Conservation (phyloP, 768 basidiomycete species). For the Phylloporus scabripes region DNA sequence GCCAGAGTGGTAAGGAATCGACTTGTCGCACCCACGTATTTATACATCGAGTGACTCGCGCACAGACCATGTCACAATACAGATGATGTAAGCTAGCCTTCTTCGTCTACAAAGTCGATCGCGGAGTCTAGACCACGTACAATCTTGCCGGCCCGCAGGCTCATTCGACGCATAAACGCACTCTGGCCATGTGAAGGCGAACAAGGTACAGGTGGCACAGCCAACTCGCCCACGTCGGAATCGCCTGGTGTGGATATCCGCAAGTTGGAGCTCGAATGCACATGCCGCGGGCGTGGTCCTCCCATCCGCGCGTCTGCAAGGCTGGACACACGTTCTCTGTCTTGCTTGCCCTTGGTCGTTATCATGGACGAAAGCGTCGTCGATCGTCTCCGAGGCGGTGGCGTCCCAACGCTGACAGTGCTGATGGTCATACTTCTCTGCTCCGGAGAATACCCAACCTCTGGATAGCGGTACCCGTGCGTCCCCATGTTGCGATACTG, state of each 20-base stretch:
- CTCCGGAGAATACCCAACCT: constrained; percentile 2
- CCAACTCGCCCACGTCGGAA: constrained; percentile 8
- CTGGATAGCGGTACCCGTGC: constrained; percentile 1
- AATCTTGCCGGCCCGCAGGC: constrained; percentile 32
- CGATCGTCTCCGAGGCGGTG: constrained; percentile 20
- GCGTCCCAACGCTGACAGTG: constrained; percentile 22
- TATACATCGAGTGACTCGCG: not conserved
- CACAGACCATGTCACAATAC: not conserved
- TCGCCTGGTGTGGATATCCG: constrained; percentile 9
- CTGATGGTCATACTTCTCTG: constrained; percentile 15
- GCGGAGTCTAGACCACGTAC: constrained; percentile 37
- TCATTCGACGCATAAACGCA: constrained; percentile 30
- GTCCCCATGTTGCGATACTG: constrained; percentile 21
- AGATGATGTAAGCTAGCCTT: constrained; percentile 7
- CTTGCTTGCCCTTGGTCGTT: constrained; percentile 4
- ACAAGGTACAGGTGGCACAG: constrained; percentile 16
- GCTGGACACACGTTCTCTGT: not conserved
- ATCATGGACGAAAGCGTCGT: constrained; percentile 18
- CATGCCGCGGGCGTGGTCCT: constrained; percentile 13
- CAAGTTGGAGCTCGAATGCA: constrained; percentile 25
- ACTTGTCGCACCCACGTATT: rapidly evolving
- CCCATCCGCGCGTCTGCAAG: not conserved
- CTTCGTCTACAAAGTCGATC: constrained; percentile 37
- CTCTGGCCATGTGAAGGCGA: no score
- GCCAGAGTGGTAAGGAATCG: constrained; percentile 33